Evolutionary conservation across 768 basidiomycete species (phyloP), one percentile per base, ranked within the genome.

Genomic region (Naganishia vishniacii): DNA sequence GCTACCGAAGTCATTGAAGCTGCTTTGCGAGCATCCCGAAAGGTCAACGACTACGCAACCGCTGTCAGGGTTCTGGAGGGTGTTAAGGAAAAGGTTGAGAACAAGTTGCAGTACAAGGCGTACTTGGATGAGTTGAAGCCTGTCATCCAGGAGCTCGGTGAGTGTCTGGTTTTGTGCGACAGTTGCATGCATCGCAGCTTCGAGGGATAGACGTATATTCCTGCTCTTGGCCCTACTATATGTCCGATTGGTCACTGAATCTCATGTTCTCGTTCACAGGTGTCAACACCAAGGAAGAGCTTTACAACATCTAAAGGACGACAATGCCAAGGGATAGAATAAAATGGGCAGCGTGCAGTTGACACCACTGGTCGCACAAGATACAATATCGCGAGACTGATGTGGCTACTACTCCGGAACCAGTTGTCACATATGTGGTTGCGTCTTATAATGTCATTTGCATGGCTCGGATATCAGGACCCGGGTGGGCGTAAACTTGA

Each of bases 61-160:
- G 93, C 94, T 44, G 91, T 99, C 64, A 83, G 95, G 66, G 83
- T 98, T 70, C 90, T 97, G 73, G 94, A 98, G 83, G 95, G 94
- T 65, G 78, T 99, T 72, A 87, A 84, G 81, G 91, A 92, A 80
- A 98, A 99, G 83, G 92, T 95, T 48, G 95, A 99, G 83, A 98
- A 93, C 81, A 88, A 88, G 81, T 80, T 84, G 64, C 95, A 98
- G 80, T 98, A 98, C 76, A 81, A 91, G 81, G 85, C 86, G 32
- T 98, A 99, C 78, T 80, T 99, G 75, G 84, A 89, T 15, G 94
- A 97, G 80, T 82, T 95, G 70, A 90, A 88, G 78, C 82, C 84
- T 59, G 80, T 95, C 69, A 83, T 89, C 70, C 86, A 94, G 75
- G 93, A 99, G 81, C 83, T 99, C 65, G 94, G 93, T 95, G 68